phyloP scores from a whole-genome alignment of 2,329 filamentous ascomycete genomes.

The Ascochyta fabae region DNA sequence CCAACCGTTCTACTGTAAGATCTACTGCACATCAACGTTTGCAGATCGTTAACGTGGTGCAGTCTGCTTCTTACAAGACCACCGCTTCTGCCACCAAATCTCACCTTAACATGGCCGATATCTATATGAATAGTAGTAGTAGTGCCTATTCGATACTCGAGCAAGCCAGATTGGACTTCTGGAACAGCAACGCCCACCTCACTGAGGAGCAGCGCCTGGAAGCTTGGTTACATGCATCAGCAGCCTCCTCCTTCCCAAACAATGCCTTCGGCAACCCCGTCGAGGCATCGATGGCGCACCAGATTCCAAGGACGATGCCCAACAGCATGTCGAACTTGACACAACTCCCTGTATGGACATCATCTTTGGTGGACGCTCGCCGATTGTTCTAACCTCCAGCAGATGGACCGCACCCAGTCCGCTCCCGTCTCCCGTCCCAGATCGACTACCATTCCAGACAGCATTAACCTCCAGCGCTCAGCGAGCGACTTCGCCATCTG shows the following conservation, averaged over 20 bases:
- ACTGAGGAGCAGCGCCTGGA: constrained; percentile 44
- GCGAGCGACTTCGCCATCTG: constrained; percentile 33
- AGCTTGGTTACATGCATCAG: constrained; percentile 43
- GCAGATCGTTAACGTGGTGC: constrained; percentile 33
- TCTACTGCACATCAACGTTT: constrained; percentile 19
- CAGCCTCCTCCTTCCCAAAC: constrained; percentile 22
- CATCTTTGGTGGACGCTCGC: constrained; percentile 34
- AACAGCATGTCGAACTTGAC: constrained; percentile 29
- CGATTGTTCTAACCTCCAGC: constrained; percentile 39
- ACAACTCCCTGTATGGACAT: constrained; percentile 42
- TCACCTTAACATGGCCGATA: constrained; percentile 33
- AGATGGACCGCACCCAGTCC: constrained; percentile 46
- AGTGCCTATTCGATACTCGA: constrained; percentile 40
- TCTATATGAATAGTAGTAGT: constrained; percentile 31
- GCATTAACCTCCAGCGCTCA: constrained; percentile 30
- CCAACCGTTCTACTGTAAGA: constrained; percentile 26
- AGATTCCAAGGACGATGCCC: constrained; percentile 47
- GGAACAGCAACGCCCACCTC: constrained; percentile 40
- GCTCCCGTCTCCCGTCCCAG: constrained; percentile 36
- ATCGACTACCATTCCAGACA: constrained; percentile 30
- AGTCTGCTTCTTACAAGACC: constrained; percentile 27
- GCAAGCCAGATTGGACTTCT: constrained; percentile 47
- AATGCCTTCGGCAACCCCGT: constrained; percentile 24
- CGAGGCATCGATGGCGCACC: constrained; percentile 32
- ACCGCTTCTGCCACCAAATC: constrained; percentile 9